A percentile compares a stretch with the other conserved stretches of the same genome.
phyloP scores from a whole-genome alignment of 2,329 filamentous ascomycete genomes.

The Cercospora canescens region DNA sequence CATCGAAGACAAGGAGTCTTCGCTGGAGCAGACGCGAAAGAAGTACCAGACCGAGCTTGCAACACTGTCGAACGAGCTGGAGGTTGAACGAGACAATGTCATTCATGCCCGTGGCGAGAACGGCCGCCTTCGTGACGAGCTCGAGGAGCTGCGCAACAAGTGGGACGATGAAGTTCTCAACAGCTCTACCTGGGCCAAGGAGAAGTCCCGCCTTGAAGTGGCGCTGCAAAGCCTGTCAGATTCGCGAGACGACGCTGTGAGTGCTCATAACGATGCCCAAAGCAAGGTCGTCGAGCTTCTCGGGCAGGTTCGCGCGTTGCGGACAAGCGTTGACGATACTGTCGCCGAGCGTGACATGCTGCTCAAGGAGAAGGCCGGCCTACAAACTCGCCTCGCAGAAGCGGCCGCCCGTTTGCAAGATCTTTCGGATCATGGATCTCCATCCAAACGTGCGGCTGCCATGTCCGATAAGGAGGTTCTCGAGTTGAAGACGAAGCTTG shows the following conservation, averaged over 20 bases:
- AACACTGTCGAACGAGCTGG: conserved; percentile 85
- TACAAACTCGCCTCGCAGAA: conserved; percentile 83
- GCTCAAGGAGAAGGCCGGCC: conserved; percentile 82
- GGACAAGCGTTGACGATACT: conserved; percentile 82
- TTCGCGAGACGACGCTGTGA: conserved; percentile 90
- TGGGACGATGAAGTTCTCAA: conserved; percentile 99
- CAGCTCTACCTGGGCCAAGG: conserved; percentile 97
- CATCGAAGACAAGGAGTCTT: conserved; percentile 93
- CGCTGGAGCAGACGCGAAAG: conserved; percentile 93
- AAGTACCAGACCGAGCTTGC: conserved; percentile 96
- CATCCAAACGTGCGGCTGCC: conserved; percentile 85
- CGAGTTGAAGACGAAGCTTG: conserved; percentile 82
- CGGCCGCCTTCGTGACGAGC: conserved; percentile 84
- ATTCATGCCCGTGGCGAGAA: conserved; percentile 83
- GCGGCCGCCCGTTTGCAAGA: conserved; percentile 87
- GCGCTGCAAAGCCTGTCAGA: conserved; percentile 85
- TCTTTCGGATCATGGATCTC: conserved; percentile 73
- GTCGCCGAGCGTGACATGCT: conserved; percentile 82
- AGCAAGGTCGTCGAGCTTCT: conserved; percentile 87
- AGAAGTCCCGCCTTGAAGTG: conserved; percentile 88
- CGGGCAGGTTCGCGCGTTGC: conserved; percentile 82
- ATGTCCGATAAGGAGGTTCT: conserved; percentile 85
- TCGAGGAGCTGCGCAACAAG: conserved; percentile 90
- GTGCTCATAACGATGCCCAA: conserved; percentile 92
- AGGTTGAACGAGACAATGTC: conserved; percentile 88